Conservation (phyloP, 2,329 filamentous ascomycete species). For the Orbilia blumenaviensis region DNA sequence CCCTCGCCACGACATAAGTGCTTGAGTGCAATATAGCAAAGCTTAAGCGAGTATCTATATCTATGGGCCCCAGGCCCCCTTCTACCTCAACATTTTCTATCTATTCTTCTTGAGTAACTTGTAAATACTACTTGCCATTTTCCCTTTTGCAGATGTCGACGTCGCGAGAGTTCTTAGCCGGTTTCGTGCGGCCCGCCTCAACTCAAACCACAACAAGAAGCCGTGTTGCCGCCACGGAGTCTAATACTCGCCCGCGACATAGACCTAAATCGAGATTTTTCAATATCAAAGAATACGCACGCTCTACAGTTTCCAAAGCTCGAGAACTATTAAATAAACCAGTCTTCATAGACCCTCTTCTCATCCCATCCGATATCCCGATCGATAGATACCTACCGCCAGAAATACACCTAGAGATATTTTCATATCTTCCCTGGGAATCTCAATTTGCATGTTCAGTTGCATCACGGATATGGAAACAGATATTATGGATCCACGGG, state of each 20-base stretch:
- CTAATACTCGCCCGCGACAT: too few species aligned
- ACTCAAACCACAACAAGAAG: too few species aligned
- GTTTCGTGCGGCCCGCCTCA: too few species aligned
- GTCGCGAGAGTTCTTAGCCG: too few species aligned
- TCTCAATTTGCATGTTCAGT: neutral
- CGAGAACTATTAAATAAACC: neutral
- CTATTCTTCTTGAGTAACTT: too few species aligned
- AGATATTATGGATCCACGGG: neutral
- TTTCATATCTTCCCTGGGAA: slow-evolving; percentile 7
- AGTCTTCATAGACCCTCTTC: neutral
- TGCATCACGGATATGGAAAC: slow-evolving; percentile 1
- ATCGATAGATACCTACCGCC: slow-evolving; percentile 3
- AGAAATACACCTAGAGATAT: slow-evolving; percentile 1
- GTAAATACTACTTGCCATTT: too few species aligned
- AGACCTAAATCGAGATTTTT: neutral
- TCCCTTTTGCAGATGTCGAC: too few species aligned
- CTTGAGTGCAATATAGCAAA: too few species aligned
- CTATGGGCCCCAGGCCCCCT: too few species aligned
- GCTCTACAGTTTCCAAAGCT: neutral
- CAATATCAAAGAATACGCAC: neutral
- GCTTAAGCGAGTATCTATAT: too few species aligned
- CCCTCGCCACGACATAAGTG: neutral
- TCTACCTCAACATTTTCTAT: too few species aligned
- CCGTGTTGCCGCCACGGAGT: too few species aligned
- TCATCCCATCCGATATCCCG: neutral